Evolutionary conservation across 148 eudicot species (phyloP).

Genomic region (Camellia sinensis): DNA sequence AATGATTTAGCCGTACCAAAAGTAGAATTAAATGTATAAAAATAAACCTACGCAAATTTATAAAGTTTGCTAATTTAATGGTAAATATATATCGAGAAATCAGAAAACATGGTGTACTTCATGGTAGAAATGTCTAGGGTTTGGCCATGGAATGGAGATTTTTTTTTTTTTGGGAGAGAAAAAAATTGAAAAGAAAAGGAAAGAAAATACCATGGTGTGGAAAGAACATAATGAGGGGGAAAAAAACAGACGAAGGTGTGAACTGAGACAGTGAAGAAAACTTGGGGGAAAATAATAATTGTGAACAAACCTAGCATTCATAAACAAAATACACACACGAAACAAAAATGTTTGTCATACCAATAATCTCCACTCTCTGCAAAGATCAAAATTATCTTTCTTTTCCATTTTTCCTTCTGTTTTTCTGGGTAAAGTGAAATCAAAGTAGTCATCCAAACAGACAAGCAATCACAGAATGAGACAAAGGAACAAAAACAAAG

Average conservation of each 20-base stretch:
- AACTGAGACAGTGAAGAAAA: neutral
- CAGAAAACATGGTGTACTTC: neutral
- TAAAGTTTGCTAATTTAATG: neutral
- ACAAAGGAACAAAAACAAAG: neutral
- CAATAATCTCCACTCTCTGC: neutral
- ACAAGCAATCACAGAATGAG: neutral
- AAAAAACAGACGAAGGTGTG: neutral
- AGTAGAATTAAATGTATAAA: neutral
- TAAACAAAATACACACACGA: neutral
- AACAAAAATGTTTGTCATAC: constrained; percentile 11
- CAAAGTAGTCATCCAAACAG: constrained; percentile 16
- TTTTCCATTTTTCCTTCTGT: neutral
- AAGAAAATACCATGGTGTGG: too few relatives aligned
- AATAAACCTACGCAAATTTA: neutral
- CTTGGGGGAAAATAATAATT: neutral
- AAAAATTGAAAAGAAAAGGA: neutral
- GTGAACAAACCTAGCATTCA: neutral
- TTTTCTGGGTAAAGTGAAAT: constrained; percentile 13
- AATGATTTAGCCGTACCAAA: neutral
- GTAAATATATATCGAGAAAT: neutral
- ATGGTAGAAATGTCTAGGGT: neutral
- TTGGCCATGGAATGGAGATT: too few relatives aligned
- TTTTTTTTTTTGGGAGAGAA: too few relatives aligned
- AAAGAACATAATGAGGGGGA: neutral
- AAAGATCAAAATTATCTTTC: neutral